phyloP scores from a whole-genome alignment of 345 rosid species.

The Euphorbia tirucalli region DNA sequence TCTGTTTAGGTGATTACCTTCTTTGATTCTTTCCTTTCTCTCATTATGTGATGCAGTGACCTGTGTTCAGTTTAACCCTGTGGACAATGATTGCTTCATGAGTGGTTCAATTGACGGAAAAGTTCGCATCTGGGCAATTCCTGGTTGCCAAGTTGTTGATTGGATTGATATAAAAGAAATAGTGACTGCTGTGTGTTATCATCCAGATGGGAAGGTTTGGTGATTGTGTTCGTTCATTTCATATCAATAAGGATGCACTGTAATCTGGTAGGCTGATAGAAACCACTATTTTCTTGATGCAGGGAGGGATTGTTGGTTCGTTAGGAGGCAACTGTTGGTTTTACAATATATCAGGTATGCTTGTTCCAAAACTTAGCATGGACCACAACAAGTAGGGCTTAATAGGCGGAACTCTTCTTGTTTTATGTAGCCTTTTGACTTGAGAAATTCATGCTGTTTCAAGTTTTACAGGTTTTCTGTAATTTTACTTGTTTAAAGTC shows the following conservation, averaged over 20 bases:
- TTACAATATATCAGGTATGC: slow-evolving; percentile 50
- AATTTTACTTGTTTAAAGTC: not conserved
- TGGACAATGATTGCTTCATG: slow-evolving; percentile 55
- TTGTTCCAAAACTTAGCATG: slow-evolving; percentile 3
- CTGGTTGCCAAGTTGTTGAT: slow-evolving; percentile 50
- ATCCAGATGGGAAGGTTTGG: slow-evolving; percentile 62
- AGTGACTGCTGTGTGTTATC: slow-evolving; percentile 65
- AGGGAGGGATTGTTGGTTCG: slow-evolving; percentile 48
- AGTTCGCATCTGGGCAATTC: slow-evolving; percentile 74
- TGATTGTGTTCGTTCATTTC: not conserved
- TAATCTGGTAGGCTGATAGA: not conserved
- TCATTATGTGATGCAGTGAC: slow-evolving; percentile 42
- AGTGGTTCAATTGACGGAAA: slow-evolving; percentile 65
- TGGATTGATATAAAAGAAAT: slow-evolving; percentile 63
- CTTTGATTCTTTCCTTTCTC: not conserved
- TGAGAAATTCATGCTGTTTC: not conserved
- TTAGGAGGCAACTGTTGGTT: slow-evolving; percentile 56
- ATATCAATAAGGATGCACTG: not conserved
- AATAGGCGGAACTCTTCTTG: not conserved
- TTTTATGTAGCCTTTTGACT: not conserved
- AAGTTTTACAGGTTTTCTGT: not conserved
- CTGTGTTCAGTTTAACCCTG: slow-evolving; percentile 58
- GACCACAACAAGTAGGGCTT: not conserved
- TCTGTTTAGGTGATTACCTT: slow-evolving; percentile 6
- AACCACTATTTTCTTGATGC: not conserved